Evolutionary conservation across 2,329 filamentous ascomycete genomes (phyloP).

Genomic region (Verticillium albo-atrum): DNA sequence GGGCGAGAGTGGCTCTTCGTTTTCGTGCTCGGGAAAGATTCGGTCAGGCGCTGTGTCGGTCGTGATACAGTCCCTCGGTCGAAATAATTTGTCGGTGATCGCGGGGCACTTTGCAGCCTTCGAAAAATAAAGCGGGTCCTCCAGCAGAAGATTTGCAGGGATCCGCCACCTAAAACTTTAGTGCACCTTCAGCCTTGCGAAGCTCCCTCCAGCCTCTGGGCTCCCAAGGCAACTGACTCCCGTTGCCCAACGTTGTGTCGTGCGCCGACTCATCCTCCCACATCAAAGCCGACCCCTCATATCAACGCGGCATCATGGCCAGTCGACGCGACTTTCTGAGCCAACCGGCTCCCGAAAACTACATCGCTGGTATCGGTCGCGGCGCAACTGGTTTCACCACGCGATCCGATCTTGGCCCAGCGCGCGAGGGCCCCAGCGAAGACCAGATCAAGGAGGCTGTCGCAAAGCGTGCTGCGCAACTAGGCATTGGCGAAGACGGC

Average conservation of each 20-base stretch:
- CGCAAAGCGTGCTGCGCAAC: slow-evolving; percentile 83
- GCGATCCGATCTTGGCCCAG: slow-evolving; percentile 90
- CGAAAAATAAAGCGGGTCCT: slow-evolving; percentile 11
- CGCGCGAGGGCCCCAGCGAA: slow-evolving; percentile 89
- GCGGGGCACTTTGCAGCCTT: slow-evolving; percentile 6
- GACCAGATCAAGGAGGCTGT: slow-evolving; percentile 98
- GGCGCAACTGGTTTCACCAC: slow-evolving; percentile 98
- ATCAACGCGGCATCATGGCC: slow-evolving; percentile 36
- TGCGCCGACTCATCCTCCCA: background rate
- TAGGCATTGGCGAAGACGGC: slow-evolving; percentile 64
- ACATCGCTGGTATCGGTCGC: slow-evolving; percentile 93
- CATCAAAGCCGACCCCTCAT: background rate
- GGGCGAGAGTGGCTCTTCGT: background rate
- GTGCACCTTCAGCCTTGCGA: slow-evolving; percentile 13
- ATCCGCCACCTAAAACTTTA: slow-evolving; percentile 9
- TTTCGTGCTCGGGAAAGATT: background rate
- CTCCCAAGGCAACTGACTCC: background rate
- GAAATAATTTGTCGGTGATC: slow-evolving; percentile 1
- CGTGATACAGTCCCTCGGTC: background rate
- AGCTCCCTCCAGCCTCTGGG: background rate
- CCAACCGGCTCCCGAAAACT: slow-evolving; percentile 81
- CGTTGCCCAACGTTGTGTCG: background rate
- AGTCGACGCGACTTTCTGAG: slow-evolving; percentile 79
- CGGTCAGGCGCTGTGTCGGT: background rate
- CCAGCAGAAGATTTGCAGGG: slow-evolving; percentile 5